Percentiles rank a stretch among this genome's conserved stretches.
Conservation (phyloP, 805 yeast genomes). For the Helenozyma rhizophorensis region DNA sequence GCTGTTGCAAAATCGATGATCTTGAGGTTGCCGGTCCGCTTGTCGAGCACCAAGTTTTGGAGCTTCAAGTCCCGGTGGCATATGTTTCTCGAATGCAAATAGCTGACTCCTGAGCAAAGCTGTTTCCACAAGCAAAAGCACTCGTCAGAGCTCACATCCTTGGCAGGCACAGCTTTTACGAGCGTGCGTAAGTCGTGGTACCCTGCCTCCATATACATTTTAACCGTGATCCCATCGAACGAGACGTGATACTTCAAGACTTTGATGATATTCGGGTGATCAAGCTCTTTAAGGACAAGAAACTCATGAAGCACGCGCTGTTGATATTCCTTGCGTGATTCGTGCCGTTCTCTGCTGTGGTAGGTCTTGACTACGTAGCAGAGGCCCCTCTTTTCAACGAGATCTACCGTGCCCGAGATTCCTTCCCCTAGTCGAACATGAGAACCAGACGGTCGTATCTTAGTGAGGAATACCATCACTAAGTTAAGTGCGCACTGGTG, state of each 20-base stretch:
- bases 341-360: conserved; percentile 34
- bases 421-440: conserved; percentile 34
- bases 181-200: conserved; percentile 15
- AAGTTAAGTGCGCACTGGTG: too few species aligned
- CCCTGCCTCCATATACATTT: conserved; percentile 32
- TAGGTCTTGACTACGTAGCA: conserved; percentile 45
- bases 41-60: conserved; percentile 39
- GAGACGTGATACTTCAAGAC: conserved; percentile 28
- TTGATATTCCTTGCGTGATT: conserved; percentile 36
- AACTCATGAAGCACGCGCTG: conserved; percentile 37
- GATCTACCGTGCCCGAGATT: conserved; percentile 32
- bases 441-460: too few species aligned
- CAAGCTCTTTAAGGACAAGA: conserved; percentile 20
- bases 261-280: conserved; percentile 32
- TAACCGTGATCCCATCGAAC: conserved; percentile 17
- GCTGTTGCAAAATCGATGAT: conserved; percentile 43
- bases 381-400: conserved; percentile 7
- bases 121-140: conserved; percentile 39
- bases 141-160: conserved; percentile 5
- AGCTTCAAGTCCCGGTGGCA: conserved; percentile 51
- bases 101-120: conserved; percentile 31
- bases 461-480: too few species aligned
- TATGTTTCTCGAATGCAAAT: conserved; percentile 33
- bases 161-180: conserved; percentile 4
- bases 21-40: conserved; percentile 27